Base-by-base conservation (phyloP, 73 alveolate genomes). In the Paramecium sonneborni region DNA sequence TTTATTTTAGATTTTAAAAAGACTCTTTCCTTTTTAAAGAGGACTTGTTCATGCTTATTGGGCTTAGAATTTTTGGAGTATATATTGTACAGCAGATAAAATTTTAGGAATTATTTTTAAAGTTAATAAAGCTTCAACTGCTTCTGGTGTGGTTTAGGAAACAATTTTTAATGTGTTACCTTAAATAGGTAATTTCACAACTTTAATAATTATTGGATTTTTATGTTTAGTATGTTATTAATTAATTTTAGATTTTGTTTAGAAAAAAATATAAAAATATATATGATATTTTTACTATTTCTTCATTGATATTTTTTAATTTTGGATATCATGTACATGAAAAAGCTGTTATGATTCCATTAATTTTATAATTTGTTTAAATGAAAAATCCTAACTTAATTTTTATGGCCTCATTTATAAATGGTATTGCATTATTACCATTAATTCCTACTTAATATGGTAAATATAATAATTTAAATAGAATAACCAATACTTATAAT, bases 281-380 rank as follows among this genome's bases (percentile, higher is more conserved):
- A 12, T 34, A 90, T 67, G 32, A 37, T 24, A 46, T 68, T 14
- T 38, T 32, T 21, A 95, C 96, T 9, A 62, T 93, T 20, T 93
- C 97, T n/a, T 95, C 94, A 74, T 92, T 96, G 56, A 93, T 96
- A n/a, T 95, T 96, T 52, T 96, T 93, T 92, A 95, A 95, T 93
- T 96, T 96, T 76, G 98, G 99, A 12, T 96, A 92, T 92, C 99
- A 96, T 94, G 98, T 96, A 6, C 98, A 96, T 92, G 99, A 96
- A 85, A 96, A 96, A 92, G 99, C 98, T 68, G 92, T 96, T 30
- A 87, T 95, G 86, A 94, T 95, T 56, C 95, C 98, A 28, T 35
- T 96, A 20, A 93, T 96, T 20, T 87, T 95, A 7, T 43, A 92
- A 62, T 90, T 95, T 85, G 93, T 89, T 48, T 85, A 24, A 14